Evolutionary conservation across 2,329 filamentous ascomycete genomes (phyloP), one percentile per base, ranked within the genome.

Genomic region (Aspergillus tubingensis): DNA sequence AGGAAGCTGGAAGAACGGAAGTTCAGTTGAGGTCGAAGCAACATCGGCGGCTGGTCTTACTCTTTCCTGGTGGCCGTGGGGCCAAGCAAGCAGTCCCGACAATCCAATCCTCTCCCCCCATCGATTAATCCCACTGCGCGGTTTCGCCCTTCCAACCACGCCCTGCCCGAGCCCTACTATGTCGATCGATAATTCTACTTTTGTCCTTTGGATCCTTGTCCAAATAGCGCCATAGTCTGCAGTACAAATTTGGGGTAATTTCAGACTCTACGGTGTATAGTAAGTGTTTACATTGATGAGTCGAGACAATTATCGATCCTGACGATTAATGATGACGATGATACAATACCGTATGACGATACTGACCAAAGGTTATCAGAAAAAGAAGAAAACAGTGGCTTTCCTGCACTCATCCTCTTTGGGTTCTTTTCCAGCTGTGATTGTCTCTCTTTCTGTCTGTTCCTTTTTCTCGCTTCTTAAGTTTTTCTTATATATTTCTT

Each of bases 11-110:
- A 59, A 39, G 52, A 25, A 47, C 39, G 39, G 57, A 47, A 59
- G 58, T 54, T 27, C 51, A 59, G 58, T 54, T 27, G 51, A 59
- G 60, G 58, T 54, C 43, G 52, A 62, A 59, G 57, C 48, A 36
- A 60, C 52, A 49, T 30, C 56, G 56, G 53, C 54, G 59, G 60
- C 54, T 56, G 53, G 52, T 57, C 56, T 57, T 50, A 64, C 61
- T 59, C 54, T 27, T 19, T n/a, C 36, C 41, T 8, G 25, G 52
- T 57, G 47, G 25, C 59, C 62, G 62, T 62, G 62, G 59, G 59
- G 56, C 59, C 55, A 59, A 53, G 51, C 30, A 55, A n/a, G 38
- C 41, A 47, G 47, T 60, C 59, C 43, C 51, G 39, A 54, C 52
- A 54, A 54, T 54, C 43, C 30, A 39, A 32, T 32, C 55, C 43